Evolutionary conservation across 2,329 filamentous ascomycete species (phyloP).

Genomic region (Monosporascus sp.): DNA sequence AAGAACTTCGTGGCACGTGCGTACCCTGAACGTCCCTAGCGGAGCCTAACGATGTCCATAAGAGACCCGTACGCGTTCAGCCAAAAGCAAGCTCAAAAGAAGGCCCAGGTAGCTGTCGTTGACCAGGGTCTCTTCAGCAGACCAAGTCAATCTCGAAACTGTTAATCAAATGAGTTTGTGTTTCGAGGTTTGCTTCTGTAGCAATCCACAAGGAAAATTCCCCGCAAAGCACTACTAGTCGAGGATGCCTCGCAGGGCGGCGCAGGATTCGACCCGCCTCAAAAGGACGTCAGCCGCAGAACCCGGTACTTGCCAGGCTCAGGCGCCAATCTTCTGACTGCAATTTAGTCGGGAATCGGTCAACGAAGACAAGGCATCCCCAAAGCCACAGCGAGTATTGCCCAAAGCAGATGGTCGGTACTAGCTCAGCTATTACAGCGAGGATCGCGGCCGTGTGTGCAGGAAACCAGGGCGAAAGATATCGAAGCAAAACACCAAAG

Average conservation of each 20-base stretch:
- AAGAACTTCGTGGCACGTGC: background rate
- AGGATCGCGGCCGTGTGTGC: background rate
- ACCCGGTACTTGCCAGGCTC: background rate
- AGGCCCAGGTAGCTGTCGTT: background rate
- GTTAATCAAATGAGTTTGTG: too few relatives aligned
- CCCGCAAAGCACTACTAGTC: background rate
- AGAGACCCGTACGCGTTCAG: conserved; percentile 1
- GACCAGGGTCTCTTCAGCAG: too few relatives aligned
- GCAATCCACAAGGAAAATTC: background rate
- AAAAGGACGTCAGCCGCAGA: background rate
- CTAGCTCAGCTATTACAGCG: background rate
- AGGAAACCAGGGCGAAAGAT: background rate
- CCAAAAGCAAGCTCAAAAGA: background rate
- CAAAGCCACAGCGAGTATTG: background rate
- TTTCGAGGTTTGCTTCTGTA: too few relatives aligned
- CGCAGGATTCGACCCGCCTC: background rate
- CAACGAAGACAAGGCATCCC: background rate
- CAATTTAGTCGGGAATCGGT: background rate
- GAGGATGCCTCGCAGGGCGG: background rate
- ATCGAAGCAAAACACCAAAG: background rate
- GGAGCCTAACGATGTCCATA: conserved; percentile 13
- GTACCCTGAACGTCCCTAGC: conserved; percentile 6
- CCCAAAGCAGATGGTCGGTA: background rate
- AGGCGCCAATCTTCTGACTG: background rate
- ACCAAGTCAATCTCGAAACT: too few relatives aligned